Evolutionary conservation across 2,329 filamentous ascomycete genomes (phyloP).

Genomic region (Colletotrichum gloeosporioides): DNA sequence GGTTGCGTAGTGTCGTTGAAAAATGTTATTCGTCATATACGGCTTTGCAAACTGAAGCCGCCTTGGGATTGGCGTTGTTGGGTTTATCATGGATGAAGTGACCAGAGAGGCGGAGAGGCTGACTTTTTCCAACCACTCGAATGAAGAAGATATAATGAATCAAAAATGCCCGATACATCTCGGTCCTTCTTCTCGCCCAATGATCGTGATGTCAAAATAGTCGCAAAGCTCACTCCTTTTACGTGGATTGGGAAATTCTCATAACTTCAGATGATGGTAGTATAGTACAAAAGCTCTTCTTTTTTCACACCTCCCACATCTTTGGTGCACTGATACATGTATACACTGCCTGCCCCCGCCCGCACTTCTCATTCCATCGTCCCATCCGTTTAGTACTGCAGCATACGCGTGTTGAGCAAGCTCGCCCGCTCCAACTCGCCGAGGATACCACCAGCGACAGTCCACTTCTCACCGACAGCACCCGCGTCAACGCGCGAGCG

Average conservation of each 20-base stretch:
- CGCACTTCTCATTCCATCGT: neutral
- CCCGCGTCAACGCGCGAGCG: constrained; percentile 72
- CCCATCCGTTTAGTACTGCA: neutral
- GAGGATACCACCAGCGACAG: constrained; percentile 79
- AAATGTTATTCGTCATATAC: neutral
- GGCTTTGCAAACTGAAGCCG: neutral
- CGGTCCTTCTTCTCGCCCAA: neutral
- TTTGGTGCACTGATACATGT: constrained; percentile 12
- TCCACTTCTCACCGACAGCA: constrained; percentile 83
- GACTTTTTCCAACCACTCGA: neutral
- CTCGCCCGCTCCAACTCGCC: constrained; percentile 82
- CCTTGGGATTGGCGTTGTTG: neutral
- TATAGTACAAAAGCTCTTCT: constrained; percentile 15
- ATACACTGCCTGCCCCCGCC: neutral
- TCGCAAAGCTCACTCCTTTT: neutral
- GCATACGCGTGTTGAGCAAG: constrained; percentile 52
- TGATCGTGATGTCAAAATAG: neutral
- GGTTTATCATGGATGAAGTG: neutral
- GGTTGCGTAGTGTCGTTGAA: neutral
- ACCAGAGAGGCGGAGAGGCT: neutral
- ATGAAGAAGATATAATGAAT: neutral
- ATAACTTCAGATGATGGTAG: constrained; percentile 7
- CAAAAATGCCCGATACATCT: neutral
- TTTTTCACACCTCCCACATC: neutral
- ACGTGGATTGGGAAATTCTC: neutral